Evolutionary conservation across 169 alveolate genomes (phyloP).

Genomic region (Plasmodium relictum): DNA sequence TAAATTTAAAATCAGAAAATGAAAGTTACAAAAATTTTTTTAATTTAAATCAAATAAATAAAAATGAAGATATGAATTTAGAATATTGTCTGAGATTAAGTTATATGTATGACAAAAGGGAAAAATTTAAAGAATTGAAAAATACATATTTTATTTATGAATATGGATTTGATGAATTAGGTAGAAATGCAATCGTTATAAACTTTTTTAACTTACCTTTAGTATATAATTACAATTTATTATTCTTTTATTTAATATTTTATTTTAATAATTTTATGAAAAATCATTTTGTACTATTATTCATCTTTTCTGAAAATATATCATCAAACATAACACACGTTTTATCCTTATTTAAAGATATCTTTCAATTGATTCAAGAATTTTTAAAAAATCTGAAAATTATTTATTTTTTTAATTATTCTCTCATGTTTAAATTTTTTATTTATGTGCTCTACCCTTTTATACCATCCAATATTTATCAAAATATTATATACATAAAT

Average conservation of each 20-base stretch:
- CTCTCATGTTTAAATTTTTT: constrained; percentile 38
- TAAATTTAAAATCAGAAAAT: constrained; percentile 20
- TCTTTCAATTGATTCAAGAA: constrained; percentile 37
- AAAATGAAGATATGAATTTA: constrained; percentile 35
- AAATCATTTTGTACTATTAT: constrained; percentile 49
- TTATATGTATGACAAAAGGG: constrained; percentile 37
- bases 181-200: constrained; percentile 29
- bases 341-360: constrained; percentile 52
- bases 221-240: constrained; percentile 29
- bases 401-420: constrained; percentile 50
- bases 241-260: constrained; percentile 33
- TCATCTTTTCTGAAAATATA: constrained; percentile 34
- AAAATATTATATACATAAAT: constrained; percentile 19
- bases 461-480: constrained; percentile 42
- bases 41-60: constrained; percentile 17
- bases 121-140: constrained; percentile 42
- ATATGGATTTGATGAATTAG: constrained; percentile 34
- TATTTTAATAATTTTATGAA: constrained; percentile 44
- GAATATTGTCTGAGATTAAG: constrained; percentile 38
- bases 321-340: constrained; percentile 34
- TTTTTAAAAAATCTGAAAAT: constrained; percentile 42
- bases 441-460: constrained; percentile 57
- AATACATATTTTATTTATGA: constrained; percentile 27
- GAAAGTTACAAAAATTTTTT: constrained; percentile 41
- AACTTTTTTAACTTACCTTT: constrained; percentile 48